These are phyloP conservation scores for Cryoendolithus antarcticus DNA, from an alignment of 2,329 filamentous ascomycete genomes.

Conservation along the genomic window DNA sequence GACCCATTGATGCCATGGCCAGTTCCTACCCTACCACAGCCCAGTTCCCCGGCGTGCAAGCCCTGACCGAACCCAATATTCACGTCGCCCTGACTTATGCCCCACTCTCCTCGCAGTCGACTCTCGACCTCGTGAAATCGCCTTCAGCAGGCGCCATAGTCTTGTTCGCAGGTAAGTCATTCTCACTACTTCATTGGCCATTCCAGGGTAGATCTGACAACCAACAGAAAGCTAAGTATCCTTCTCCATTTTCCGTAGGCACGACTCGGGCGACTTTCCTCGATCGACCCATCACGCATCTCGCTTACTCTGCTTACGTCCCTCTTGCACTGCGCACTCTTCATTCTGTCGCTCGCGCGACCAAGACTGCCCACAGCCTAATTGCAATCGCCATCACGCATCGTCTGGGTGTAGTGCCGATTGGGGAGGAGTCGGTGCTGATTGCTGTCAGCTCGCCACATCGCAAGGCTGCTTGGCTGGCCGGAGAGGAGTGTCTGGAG, in stretches of 20 bases:
- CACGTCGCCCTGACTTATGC: slow-evolving; percentile 58
- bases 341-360: slow-evolving; percentile 46
- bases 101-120: slow-evolving; percentile 42
- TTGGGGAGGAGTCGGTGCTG: slow-evolving; percentile 86
- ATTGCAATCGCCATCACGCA: slow-evolving; percentile 70
- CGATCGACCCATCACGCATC: slow-evolving; percentile 57
- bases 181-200: background rate
- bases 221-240: slow-evolving; percentile 16
- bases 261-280: slow-evolving; percentile 61
- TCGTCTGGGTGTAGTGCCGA: slow-evolving; percentile 70
- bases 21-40: no score
- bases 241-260: slow-evolving; percentile 17
- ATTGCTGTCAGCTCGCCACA: slow-evolving; percentile 79
- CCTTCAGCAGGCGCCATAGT: slow-evolving; percentile 65
- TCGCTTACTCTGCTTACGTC: slow-evolving; percentile 64
- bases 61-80: slow-evolving; percentile 32
- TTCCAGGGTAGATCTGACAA: slow-evolving; percentile 5
- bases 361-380: slow-evolving; percentile 51
- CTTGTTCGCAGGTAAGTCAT: slow-evolving; percentile 52
- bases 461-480: slow-evolving; percentile 71
- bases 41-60: slow-evolving; percentile 17
- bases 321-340: slow-evolving; percentile 59
- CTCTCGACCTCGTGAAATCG: slow-evolving; percentile 57
- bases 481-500: slow-evolving; percentile 81
- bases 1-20: no score